Evolutionary conservation across 2,329 filamentous ascomycete genomes (phyloP).

Genomic region (Trichoderma sp.): DNA sequence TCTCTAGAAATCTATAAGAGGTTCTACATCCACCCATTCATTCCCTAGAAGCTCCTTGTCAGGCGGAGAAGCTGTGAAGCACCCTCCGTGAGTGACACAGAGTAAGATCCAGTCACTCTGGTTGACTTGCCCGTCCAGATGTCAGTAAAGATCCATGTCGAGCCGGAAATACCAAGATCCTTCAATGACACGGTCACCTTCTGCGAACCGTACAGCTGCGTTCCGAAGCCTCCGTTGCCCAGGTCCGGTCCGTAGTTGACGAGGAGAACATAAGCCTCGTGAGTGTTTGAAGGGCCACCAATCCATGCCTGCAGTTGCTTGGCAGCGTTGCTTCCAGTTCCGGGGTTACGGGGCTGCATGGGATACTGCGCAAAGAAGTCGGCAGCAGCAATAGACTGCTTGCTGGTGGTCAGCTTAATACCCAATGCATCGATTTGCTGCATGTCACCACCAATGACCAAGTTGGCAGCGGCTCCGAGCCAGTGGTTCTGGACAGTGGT

Average conservation of each 20-base stretch:
- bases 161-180: constrained; percentile 6
- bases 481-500: constrained; percentile 22
- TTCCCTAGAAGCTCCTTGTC: neutral
- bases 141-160: constrained; percentile 13
- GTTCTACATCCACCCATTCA: neutral
- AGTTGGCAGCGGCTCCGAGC: constrained; percentile 19
- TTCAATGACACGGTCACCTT: constrained; percentile 9
- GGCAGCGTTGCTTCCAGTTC: constrained; percentile 14
- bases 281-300: constrained; percentile 9
- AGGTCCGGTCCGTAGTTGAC: constrained; percentile 21
- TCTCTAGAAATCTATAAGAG: neutral
- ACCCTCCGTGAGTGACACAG: constrained; percentile 16
- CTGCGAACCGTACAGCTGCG: constrained; percentile 8
- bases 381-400: constrained; percentile 16
- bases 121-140: constrained; percentile 18
- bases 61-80: constrained; percentile 16
- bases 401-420: constrained; percentile 7
- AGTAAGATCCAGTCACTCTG: constrained; percentile 6
- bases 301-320: constrained; percentile 22
- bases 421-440: constrained; percentile 13
- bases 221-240: constrained; percentile 4
- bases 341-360: constrained; percentile 21
- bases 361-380: constrained; percentile 22
- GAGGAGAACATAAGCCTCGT: constrained; percentile 19
- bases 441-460: constrained; percentile 17